phyloP scores from a whole-genome alignment of 1,284 basidiomycete genomes.

The Grifola frondosa region DNA sequence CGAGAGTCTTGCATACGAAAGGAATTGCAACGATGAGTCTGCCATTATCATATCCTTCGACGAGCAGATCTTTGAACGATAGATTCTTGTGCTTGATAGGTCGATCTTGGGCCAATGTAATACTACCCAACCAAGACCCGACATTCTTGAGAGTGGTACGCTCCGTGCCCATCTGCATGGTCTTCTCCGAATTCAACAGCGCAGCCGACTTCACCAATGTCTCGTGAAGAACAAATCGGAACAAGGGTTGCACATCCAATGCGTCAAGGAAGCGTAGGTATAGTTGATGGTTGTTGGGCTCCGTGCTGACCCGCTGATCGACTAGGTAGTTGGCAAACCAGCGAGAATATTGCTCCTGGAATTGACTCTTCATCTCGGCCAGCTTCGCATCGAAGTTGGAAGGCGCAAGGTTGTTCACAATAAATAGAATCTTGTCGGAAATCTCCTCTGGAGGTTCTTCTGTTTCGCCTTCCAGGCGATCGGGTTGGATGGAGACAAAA shows the following conservation, averaged over 20 bases:
- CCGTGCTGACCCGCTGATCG: conserved; percentile 92
- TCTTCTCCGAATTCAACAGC: conserved; percentile 91
- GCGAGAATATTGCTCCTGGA: conserved; percentile 79
- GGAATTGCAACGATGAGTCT: conserved; percentile 94
- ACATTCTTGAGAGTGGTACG: conserved; percentile 91
- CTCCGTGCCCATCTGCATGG: conserved; percentile 83
- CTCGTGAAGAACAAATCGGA: conserved; percentile 87
- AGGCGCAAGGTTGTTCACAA: conserved; percentile 96
- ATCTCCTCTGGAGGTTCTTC: conserved; percentile 81
- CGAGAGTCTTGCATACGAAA: conserved; percentile 97
- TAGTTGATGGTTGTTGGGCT: conserved; percentile 96
- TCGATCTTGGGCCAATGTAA: conserved; percentile 89
- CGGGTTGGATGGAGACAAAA: conserved; percentile 75
- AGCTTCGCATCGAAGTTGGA: conserved; percentile 91
- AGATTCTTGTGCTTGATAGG: conserved; percentile 94
- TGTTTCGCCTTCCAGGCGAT: conserved; percentile 59
- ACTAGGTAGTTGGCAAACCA: conserved; percentile 99
- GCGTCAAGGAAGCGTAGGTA: conserved; percentile 94
- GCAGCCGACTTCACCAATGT: conserved; percentile 85
- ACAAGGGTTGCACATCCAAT: conserved; percentile 64
- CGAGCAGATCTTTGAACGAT: conserved; percentile 93
- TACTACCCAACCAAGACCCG: conserved; percentile 91
- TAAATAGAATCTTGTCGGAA: conserved; percentile 95
- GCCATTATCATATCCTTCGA: conserved; percentile 94
- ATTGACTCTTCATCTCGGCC: conserved; percentile 78